Evolutionary conservation across 495 filamentous ascomycete genomes (phyloP).

Genomic region (Xylaria intraflava): DNA sequence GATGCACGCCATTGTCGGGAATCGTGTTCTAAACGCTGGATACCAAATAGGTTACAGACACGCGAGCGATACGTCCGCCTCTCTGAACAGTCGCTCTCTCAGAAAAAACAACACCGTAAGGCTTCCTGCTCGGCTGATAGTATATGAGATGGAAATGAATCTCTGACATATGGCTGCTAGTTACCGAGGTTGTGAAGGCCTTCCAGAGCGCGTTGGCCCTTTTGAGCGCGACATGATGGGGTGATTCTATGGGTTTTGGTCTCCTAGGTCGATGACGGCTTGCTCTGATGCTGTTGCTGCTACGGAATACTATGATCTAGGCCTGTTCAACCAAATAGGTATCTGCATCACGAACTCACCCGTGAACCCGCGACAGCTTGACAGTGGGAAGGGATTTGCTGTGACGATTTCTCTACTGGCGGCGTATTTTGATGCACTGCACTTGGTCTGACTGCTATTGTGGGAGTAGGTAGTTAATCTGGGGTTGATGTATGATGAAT

Average conservation of each 20-base stretch:
- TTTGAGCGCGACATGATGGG: conserved; percentile 38
- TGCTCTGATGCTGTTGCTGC: not conserved
- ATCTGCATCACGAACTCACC: too few relatives aligned
- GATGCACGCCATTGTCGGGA: not conserved
- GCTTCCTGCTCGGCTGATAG: not conserved
- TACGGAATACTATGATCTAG: too few relatives aligned
- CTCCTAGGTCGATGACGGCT: not conserved
- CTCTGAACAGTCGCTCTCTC: conserved; percentile 57
- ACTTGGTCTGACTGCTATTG: not conserved
- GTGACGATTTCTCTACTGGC: not conserved
- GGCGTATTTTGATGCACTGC: not conserved
- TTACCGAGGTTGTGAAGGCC: conserved; percentile 68
- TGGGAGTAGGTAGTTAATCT: not conserved
- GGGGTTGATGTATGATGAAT: not conserved
- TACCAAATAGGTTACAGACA: conserved; percentile 53
- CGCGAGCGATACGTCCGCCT: conserved; percentile 66
- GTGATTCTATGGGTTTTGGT: not conserved
- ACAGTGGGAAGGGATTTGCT: not conserved
- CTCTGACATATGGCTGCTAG: conserved; percentile 30
- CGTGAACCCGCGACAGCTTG: not conserved
- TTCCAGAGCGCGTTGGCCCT: conserved; percentile 74
- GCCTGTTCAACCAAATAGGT: too few relatives aligned
- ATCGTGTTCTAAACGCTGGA: conserved; percentile 2
- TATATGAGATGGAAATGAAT: not conserved
- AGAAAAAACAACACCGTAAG: conserved; percentile 71